A percentile compares a stretch with the other conserved stretches of the same genome.
Evolutionary conservation across 345 rosid genomes (phyloP).

Genomic region (Eucalyptus sideroxylon): DNA sequence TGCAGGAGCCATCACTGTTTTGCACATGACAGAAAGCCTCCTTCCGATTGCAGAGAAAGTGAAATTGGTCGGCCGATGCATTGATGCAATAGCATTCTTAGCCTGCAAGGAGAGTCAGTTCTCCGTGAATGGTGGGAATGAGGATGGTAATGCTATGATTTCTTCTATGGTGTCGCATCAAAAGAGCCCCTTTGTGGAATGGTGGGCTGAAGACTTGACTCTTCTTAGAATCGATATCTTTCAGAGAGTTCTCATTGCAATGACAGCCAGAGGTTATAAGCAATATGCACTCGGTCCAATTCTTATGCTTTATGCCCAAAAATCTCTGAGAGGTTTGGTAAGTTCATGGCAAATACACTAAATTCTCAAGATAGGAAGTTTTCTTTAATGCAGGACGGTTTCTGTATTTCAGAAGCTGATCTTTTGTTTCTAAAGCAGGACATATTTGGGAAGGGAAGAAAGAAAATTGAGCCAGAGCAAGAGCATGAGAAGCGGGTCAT

Average conservation of each 20-base stretch:
- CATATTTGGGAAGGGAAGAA: slow-evolving; percentile 61
- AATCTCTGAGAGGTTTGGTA: slow-evolving; percentile 93
- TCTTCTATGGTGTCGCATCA: slow-evolving; percentile 14
- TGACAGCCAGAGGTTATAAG: slow-evolving; percentile 80
- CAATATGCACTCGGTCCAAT: slow-evolving; percentile 85
- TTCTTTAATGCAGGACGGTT: not conserved
- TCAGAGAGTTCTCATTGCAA: slow-evolving; percentile 71
- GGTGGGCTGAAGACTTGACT: slow-evolving; percentile 96
- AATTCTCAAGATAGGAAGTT: not conserved
- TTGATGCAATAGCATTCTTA: slow-evolving; percentile 67
- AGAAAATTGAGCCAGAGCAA: slow-evolving; percentile 60
- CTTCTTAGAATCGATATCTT: slow-evolving; percentile 69
- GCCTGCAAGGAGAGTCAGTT: slow-evolving; percentile 69
- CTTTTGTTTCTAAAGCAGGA: slow-evolving; percentile 39
- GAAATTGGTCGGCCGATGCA: slow-evolving; percentile 61
- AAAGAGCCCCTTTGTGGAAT: slow-evolving; percentile 44
- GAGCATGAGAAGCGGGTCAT: slow-evolving; percentile 89
- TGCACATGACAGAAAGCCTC: slow-evolving; percentile 42
- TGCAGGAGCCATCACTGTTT: slow-evolving; percentile 51
- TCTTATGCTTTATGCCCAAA: slow-evolving; percentile 92
- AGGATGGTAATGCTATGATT: slow-evolving; percentile 13
- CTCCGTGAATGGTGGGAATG: slow-evolving; percentile 26
- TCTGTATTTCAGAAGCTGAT: not conserved
- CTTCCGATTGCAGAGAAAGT: slow-evolving; percentile 68
- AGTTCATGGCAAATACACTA: slow-evolving; percentile 5